A percentile compares a stretch with the other conserved stretches of the same genome.
These are phyloP conservation scores for Trichophaea hybrida DNA, from an alignment of 2,329 filamentous ascomycete genomes.

Conservation along the genomic window DNA sequence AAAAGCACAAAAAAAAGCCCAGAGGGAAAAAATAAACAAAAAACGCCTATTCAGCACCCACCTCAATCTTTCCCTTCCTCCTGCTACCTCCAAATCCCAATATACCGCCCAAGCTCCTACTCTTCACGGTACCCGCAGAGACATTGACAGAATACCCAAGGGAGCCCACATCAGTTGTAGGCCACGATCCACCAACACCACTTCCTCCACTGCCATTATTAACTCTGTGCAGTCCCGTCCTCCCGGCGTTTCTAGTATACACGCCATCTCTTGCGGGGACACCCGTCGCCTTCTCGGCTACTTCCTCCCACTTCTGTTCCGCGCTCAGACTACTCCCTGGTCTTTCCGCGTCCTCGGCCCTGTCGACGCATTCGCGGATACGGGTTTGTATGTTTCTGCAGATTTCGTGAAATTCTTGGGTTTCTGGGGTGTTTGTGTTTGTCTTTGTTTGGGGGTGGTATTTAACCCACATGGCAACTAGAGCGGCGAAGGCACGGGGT, in stretches of 20 bases:
- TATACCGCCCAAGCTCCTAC: background rate
- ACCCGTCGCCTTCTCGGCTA: slow-evolving; percentile 35
- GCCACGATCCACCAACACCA: background rate
- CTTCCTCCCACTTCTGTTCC: slow-evolving; percentile 40
- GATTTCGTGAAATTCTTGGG: slow-evolving; percentile 37
- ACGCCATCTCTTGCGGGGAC: background rate
- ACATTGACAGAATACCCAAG: slow-evolving; percentile 1
- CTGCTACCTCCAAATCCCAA: background rate
- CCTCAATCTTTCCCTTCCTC: background rate
- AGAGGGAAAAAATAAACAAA: background rate
- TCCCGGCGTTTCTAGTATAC: background rate
- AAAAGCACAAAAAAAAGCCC: background rate
- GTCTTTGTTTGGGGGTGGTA: slow-evolving; percentile 28
- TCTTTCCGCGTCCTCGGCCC: slow-evolving; percentile 40
- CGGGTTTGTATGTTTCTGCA: slow-evolving; percentile 36
- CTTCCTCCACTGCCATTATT: background rate
- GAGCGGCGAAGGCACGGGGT: slow-evolving; percentile 64
- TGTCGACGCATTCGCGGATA: slow-evolving; percentile 38
- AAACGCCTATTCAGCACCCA: background rate
- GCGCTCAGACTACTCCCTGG: slow-evolving; percentile 35
- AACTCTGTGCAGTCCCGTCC: background rate
- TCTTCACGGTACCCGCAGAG: background rate
- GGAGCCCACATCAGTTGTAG: background rate
- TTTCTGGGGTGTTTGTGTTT: slow-evolving; percentile 31
- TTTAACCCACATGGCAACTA: slow-evolving; percentile 70